Conservation (phyloP, 2,329 filamentous ascomycete species). For the Leptographium lundbergii region DNA sequence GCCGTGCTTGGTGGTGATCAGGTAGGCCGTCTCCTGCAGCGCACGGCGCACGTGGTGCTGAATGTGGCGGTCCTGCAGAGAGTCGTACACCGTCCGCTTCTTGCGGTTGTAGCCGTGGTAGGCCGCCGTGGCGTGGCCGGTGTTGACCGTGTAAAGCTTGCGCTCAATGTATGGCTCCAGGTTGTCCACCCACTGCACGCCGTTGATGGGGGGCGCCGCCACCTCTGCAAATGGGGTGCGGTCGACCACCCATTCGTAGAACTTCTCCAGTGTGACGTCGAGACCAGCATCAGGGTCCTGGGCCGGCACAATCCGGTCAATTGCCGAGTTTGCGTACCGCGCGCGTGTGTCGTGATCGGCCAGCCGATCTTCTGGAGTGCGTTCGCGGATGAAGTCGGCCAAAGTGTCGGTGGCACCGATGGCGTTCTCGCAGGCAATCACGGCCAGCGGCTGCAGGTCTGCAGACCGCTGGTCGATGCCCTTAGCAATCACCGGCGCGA, state of each 20-base stretch:
- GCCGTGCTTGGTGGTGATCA: conserved; percentile 73
- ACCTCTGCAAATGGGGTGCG: conserved; percentile 65
- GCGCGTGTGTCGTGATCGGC: conserved; percentile 60
- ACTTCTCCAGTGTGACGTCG: conserved; percentile 92
- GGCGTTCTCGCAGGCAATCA: conserved; percentile 97
- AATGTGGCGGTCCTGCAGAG: conserved; percentile 70
- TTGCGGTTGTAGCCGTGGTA: conserved; percentile 86
- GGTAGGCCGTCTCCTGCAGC: conserved; percentile 70
- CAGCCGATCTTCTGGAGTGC: conserved; percentile 57
- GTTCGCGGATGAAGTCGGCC: conserved; percentile 65
- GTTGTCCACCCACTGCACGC: conserved; percentile 86
- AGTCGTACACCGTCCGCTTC: conserved; percentile 82
- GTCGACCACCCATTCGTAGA: conserved; percentile 98
- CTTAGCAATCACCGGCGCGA: conserved; percentile 90
- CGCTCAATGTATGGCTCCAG: conserved; percentile 95
- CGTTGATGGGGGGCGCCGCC: conserved; percentile 62
- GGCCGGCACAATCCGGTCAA: conserved; percentile 93
- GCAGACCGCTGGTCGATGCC: conserved; percentile 68
- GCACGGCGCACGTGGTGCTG: conserved; percentile 66
- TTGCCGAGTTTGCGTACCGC: conserved; percentile 91
- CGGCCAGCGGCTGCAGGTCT: conserved; percentile 57
- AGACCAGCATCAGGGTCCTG: conserved; percentile 71
- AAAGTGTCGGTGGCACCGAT: conserved; percentile 89
- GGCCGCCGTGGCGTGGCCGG: conserved; percentile 86
- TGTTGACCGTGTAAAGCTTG: conserved; percentile 99